These are phyloP conservation scores for Eucalyptus erythrocorys DNA, from an alignment of 345 rosid genomes.

Conservation along the genomic window DNA sequence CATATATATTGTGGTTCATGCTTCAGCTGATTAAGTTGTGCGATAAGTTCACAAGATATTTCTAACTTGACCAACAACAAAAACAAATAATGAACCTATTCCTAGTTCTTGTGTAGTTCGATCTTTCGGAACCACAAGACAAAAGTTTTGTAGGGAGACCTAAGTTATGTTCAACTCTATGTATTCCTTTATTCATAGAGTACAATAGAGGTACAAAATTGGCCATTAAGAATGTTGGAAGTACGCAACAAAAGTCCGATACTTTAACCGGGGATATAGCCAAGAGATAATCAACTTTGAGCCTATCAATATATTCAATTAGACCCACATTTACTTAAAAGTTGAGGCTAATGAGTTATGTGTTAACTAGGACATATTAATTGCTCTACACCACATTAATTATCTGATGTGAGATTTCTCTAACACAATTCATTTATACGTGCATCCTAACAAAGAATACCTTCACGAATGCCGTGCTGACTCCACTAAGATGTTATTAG, in stretches of 20 bases:
- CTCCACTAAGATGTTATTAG: background rate
- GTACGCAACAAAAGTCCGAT: rapidly evolving
- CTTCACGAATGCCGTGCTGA: background rate
- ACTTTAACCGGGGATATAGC: too few relatives aligned
- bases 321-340: too few relatives aligned
- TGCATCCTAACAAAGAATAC: too few relatives aligned
- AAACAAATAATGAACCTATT: background rate
- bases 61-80: background rate
- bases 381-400: rapidly evolving
- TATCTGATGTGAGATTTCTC: rapidly evolving
- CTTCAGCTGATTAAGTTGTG: background rate
- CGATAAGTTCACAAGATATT: background rate
- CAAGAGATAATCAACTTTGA: too few relatives aligned
- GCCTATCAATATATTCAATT: too few relatives aligned
- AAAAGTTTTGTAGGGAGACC: background rate
- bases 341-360: too few relatives aligned
- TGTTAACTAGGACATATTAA: too few relatives aligned
- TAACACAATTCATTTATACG: too few relatives aligned
- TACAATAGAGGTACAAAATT: background rate
- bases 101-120: background rate
- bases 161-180: background rate
- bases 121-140: background rate
- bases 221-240: background rate
- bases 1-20: background rate
- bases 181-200: background rate